Conservation (phyloP, 2,329 filamentous ascomycete genomes). For the Epichloe festucae region DNA sequence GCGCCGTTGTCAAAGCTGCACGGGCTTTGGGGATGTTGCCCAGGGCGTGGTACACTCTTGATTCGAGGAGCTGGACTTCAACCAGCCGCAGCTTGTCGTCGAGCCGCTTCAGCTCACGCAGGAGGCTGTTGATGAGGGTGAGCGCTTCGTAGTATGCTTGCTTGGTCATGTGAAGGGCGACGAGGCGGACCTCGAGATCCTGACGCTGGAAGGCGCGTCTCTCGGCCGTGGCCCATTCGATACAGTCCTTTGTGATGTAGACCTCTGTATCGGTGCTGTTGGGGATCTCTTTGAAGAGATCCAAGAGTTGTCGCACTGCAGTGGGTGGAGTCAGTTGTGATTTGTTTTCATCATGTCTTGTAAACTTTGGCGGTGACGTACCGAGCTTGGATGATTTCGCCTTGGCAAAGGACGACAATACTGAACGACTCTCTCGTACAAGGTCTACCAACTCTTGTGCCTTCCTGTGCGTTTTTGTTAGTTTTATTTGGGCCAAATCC, state of each 20-base stretch:
- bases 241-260: slow-evolving; percentile 92
- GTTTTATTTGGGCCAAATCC: background rate
- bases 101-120: slow-evolving; percentile 92
- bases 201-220: slow-evolving; percentile 92
- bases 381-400: slow-evolving; percentile 97
- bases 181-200: slow-evolving; percentile 92
- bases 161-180: slow-evolving; percentile 91
- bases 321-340: background rate
- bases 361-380: slow-evolving; percentile 31
- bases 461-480: slow-evolving; percentile 38
- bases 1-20: slow-evolving; percentile 83
- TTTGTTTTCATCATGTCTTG: background rate
- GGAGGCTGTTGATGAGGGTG: slow-evolving; percentile 87
- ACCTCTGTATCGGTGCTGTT: slow-evolving; percentile 92
- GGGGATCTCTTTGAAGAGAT: slow-evolving; percentile 87
- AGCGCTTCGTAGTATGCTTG: slow-evolving; percentile 95
- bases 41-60: slow-evolving; percentile 89
- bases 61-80: slow-evolving; percentile 95
- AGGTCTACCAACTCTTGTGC: slow-evolving; percentile 77
- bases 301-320: slow-evolving; percentile 86
- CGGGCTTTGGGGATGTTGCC: slow-evolving; percentile 94
- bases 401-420: slow-evolving; percentile 93
- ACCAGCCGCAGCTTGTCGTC: slow-evolving; percentile 98
- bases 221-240: slow-evolving; percentile 96
- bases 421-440: slow-evolving; percentile 77